Percentiles rank a stretch among this genome's conserved stretches.
Evolutionary conservation across 2,329 filamentous ascomycete species (phyloP).

Genomic region (Phyllosticta citrichinensis): DNA sequence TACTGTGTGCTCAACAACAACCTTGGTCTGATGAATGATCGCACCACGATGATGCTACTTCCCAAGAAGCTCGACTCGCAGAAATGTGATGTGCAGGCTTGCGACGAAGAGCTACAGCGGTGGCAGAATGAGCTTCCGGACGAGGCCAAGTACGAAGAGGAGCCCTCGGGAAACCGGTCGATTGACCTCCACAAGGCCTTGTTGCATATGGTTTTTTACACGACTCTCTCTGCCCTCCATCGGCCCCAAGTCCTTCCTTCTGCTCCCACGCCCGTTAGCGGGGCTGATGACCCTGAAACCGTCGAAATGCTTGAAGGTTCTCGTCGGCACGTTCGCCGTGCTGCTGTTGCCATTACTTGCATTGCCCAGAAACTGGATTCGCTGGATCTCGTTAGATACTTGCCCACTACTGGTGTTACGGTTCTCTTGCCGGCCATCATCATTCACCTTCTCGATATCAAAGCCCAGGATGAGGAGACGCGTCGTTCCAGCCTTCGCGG

Average conservation of each 20-base stretch:
- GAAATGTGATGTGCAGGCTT: slow-evolving; percentile 64
- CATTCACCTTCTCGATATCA: slow-evolving; percentile 87
- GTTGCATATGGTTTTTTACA: slow-evolving; percentile 88
- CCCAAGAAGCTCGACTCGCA: slow-evolving; percentile 83
- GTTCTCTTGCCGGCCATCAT: slow-evolving; percentile 88
- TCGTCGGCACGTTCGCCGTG: slow-evolving; percentile 69
- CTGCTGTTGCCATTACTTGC: slow-evolving; percentile 74
- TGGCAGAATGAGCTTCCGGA: slow-evolving; percentile 67
- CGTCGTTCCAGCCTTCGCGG: slow-evolving; percentile 65
- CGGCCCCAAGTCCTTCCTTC: slow-evolving; percentile 82
- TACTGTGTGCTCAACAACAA: slow-evolving; percentile 86
- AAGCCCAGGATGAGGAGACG: slow-evolving; percentile 63
- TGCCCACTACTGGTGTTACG: slow-evolving; percentile 84
- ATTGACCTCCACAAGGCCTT: slow-evolving; percentile 70
- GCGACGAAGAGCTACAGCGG: slow-evolving; percentile 66
- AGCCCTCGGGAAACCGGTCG: slow-evolving; percentile 49
- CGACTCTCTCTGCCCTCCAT: slow-evolving; percentile 81
- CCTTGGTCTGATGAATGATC: slow-evolving; percentile 60
- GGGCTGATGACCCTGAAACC: slow-evolving; percentile 32
- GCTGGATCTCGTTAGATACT: slow-evolving; percentile 62
- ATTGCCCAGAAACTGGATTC: slow-evolving; percentile 70
- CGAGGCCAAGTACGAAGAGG: slow-evolving; percentile 59
- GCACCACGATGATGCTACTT: slow-evolving; percentile 75
- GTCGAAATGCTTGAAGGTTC: slow-evolving; percentile 73
- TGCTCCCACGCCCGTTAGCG: slow-evolving; percentile 36